Evolutionary conservation across 768 basidiomycete species (phyloP).

Genomic region (Ramaria sp.): DNA sequence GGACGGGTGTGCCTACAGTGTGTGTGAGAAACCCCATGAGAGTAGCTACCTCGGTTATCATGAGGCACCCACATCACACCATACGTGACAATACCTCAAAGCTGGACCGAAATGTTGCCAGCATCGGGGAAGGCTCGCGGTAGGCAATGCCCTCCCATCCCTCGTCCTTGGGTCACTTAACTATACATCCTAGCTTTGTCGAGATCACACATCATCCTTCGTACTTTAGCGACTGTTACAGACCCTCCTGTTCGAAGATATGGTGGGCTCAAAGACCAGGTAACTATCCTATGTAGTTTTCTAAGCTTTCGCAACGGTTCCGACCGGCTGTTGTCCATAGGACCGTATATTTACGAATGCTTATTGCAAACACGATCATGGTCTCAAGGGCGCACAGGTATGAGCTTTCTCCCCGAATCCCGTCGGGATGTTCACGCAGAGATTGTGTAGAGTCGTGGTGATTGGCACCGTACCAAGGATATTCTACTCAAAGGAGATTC

Average conservation of each 20-base stretch:
- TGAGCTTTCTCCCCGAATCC: conserved; percentile 14
- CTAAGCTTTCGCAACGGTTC: not conserved
- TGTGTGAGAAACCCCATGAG: no score
- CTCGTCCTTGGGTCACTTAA: not conserved
- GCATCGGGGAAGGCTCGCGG: conserved; percentile 3
- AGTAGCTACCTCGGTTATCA: no score
- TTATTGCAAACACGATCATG: conserved; percentile 81
- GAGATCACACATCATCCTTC: not conserved
- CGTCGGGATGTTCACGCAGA: not conserved
- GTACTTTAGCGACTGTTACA: conserved; percentile 55
- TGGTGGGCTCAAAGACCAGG: conserved; percentile 87
- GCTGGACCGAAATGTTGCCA: not conserved
- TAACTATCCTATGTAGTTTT: not conserved
- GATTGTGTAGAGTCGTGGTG: conserved; percentile 67
- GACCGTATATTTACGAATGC: conserved; percentile 91
- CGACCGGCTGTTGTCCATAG: not conserved
- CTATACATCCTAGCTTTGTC: not conserved
- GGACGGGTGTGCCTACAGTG: no score
- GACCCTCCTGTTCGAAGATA: conserved; percentile 86
- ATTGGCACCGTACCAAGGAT: conserved; percentile 98
- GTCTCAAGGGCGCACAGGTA: conserved; percentile 87
- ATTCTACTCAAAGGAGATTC: conserved; percentile 90
- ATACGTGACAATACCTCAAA: not conserved
- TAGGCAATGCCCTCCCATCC: not conserved
- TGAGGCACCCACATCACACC: not conserved